A percentile compares a stretch with the other conserved stretches of the same genome.
These are phyloP conservation scores for Aegilops speltoides DNA, from an alignment of 176 grass and related monocot species.

Conservation along the genomic window DNA sequence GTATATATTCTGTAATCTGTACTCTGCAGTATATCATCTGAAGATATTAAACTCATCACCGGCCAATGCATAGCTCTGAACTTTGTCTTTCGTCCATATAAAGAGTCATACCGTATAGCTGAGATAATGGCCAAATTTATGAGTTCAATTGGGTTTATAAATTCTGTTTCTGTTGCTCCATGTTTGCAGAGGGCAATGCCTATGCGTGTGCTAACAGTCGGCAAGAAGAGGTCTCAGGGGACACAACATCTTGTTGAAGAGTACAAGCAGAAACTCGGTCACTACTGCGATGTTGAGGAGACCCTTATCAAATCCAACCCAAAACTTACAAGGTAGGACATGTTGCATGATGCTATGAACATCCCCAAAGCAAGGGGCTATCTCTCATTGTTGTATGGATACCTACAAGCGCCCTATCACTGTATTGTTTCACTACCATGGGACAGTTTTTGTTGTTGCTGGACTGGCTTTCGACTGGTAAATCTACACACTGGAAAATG, in stretches of 20 bases:
- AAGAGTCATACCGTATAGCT: background rate
- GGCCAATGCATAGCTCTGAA: background rate
- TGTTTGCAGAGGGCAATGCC: slow-evolving; percentile 66
- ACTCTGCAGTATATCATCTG: background rate
- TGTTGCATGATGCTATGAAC: background rate
- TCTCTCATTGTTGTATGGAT: background rate
- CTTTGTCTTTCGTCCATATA: background rate
- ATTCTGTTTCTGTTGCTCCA: background rate
- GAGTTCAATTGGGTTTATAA: background rate
- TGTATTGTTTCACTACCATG: background rate
- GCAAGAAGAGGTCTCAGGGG: slow-evolving; percentile 85
- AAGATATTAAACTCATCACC: background rate
- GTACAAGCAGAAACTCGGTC: slow-evolving; percentile 68
- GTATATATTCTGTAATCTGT: background rate
- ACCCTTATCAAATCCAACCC: slow-evolving; percentile 73
- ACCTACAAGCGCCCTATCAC: background rate
- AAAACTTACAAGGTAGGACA: slow-evolving; percentile 63
- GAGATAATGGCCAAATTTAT: background rate
- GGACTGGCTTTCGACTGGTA: background rate
- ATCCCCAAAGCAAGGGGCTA: background rate
- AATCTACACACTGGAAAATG: background rate
- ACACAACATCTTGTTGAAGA: slow-evolving; percentile 83
- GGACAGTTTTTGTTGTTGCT: no score
- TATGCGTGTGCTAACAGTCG: slow-evolving; percentile 69
- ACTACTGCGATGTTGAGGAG: slow-evolving; percentile 78